phyloP scores from a whole-genome alignment of 2,329 filamentous ascomycete species.

The Fusarium humuli region DNA sequence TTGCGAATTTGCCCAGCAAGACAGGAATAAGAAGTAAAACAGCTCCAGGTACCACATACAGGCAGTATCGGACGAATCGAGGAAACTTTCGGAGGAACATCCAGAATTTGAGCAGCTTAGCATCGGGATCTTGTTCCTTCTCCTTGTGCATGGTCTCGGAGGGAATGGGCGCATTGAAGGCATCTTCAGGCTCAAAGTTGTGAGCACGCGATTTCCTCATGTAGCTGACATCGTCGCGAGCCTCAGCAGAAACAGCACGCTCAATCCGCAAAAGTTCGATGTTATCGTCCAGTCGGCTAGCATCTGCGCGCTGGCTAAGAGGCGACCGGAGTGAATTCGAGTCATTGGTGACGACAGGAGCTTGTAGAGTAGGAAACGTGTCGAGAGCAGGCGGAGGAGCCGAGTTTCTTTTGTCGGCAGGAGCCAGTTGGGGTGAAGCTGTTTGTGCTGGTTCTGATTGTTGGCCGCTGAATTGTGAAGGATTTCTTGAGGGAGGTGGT shows the following conservation, averaged over 20 bases:
- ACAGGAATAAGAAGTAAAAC: constrained; percentile 60
- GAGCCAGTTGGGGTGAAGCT: constrained; percentile 8
- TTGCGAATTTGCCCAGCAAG: constrained; percentile 57
- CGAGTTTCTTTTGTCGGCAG: constrained; percentile 38
- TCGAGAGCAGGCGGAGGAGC: constrained; percentile 48
- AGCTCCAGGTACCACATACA: constrained; percentile 62
- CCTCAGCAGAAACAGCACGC: constrained; percentile 58
- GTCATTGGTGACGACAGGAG: constrained; percentile 42
- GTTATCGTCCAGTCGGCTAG: constrained; percentile 59
- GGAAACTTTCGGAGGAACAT: constrained; percentile 61
- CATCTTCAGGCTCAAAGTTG: constrained; percentile 56
- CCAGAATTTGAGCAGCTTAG: constrained; percentile 57
- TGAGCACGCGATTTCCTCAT: constrained; percentile 49
- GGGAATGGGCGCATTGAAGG: constrained; percentile 55
- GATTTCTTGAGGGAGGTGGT: constrained; percentile 32
- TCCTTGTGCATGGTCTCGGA: constrained; percentile 43
- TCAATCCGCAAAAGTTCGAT: constrained; percentile 63
- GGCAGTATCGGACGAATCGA: constrained; percentile 60
- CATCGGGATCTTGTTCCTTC: constrained; percentile 51
- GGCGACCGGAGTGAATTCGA: constrained; percentile 42
- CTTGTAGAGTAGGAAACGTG: constrained; percentile 49
- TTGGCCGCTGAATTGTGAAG: constrained; percentile 20
- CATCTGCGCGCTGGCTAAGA: constrained; percentile 49
- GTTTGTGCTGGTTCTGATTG: constrained; percentile 10
- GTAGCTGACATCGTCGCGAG: constrained; percentile 49